Evolutionary conservation across 2,329 filamentous ascomycete species (phyloP), one percentile per base, ranked within the genome.

Genomic region (Penicillium freii): DNA sequence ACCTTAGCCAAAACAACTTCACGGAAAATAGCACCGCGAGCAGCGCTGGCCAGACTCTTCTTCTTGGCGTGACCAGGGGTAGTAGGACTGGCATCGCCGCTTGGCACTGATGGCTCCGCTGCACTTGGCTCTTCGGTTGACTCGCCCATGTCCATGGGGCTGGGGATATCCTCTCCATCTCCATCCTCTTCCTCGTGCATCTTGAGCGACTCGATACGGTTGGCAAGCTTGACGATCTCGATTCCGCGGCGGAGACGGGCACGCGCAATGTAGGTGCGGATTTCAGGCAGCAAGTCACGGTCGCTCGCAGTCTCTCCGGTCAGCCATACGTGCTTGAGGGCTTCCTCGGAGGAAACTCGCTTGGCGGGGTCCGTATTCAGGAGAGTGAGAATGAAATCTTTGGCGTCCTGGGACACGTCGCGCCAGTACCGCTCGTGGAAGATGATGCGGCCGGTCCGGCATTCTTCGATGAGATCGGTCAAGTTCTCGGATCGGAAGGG

Each of bases 401-500:
- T 99, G 64, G 92, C 94, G 66, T 97, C 92, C 49, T 89, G 82
- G 73, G 92, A 97, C 69, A 99, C 94, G 67, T 97, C 94, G 74
- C 92, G 94, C 94, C 94, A 99, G 79, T 97, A 99, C 56, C 93
- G 87, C 73, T 97, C 92, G 75, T 99, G 94, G 84, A 97, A 99
- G 53, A 96, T 84, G 58, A 99, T 90, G 50, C 87, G 84, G 40
- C 87, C 89, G 60, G 84, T 87, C 69, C 86, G 91, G 78, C 92
- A 97, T 78, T 99, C 94, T 62, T 97, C 91, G 65, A 99, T 95
- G 64, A 99, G 82, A 69, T 97, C 94, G 64, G 89, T 84, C 48
- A 99, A 82, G 69, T 90, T 96, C 80, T 99, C 94, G 61, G 92
- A 94, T 66, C 94, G 88, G 84, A 99, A 99, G 21, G 94, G 94